phyloP scores from a whole-genome alignment of 192 early-diverging fungal genomes.

The Coemansia umbellata region DNA sequence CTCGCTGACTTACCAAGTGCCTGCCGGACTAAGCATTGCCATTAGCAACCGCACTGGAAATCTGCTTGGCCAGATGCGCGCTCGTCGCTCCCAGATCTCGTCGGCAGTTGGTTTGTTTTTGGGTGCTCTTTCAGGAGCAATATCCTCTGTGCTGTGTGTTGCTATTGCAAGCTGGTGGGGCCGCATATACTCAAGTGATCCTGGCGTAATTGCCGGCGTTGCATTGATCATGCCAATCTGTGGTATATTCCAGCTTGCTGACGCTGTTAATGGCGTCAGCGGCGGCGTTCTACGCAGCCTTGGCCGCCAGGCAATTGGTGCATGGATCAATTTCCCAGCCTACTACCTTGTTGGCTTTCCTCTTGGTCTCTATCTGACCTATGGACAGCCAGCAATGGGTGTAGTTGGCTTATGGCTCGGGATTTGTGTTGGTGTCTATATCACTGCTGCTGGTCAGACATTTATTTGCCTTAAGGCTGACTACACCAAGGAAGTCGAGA shows the following conservation, averaged over 20 bases:
- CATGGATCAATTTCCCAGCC: constrained; percentile 40
- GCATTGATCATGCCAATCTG: constrained; percentile 69
- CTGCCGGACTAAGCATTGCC: constrained; percentile 64
- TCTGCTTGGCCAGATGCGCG: constrained; percentile 57
- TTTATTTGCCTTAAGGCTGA: constrained; percentile 3
- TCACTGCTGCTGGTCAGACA: background rate
- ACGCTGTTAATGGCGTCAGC: constrained; percentile 55
- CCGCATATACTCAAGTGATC: constrained; percentile 59
- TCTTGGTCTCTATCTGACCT: constrained; percentile 47
- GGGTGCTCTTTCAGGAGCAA: constrained; percentile 43
- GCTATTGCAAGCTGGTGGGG: constrained; percentile 28
- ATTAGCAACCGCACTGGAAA: constrained; percentile 75
- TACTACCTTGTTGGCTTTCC: constrained; percentile 51
- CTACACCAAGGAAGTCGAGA: constrained; percentile 6
- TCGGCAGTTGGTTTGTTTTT: constrained; percentile 13
- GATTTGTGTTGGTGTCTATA: constrained; percentile 15
- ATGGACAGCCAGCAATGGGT: constrained; percentile 9
- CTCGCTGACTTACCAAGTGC: constrained; percentile 70
- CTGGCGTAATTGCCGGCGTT: constrained; percentile 63
- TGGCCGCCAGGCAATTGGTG: constrained; percentile 48
- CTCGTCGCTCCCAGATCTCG: constrained; percentile 52
- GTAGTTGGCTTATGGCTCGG: constrained; percentile 29
- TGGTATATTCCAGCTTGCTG: constrained; percentile 59
- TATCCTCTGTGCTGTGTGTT: constrained; percentile 51
- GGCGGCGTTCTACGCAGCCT: constrained; percentile 51